These are phyloP conservation scores for Eucalyptus lansdowneana DNA, from an alignment of 345 rosid genomes.

Conservation along the genomic window DNA sequence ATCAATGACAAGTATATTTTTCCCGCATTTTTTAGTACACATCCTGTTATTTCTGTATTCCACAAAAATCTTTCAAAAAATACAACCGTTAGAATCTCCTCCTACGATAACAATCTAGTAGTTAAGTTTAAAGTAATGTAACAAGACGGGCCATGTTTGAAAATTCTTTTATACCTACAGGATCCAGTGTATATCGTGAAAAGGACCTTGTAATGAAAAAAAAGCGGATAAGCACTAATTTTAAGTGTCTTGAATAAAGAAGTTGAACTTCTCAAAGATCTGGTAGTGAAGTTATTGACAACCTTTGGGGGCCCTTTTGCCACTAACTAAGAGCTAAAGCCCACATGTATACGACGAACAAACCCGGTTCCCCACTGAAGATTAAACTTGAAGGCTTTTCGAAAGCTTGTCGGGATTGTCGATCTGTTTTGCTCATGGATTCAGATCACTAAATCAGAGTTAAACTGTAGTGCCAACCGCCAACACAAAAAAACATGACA, in stretches of 20 bases:
- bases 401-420: not conserved
- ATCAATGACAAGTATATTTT: not conserved
- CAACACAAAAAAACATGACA: not conserved
- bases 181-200: not conserved
- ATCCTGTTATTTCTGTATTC: not conserved
- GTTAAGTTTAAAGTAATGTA: not conserved
- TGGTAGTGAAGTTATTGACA: not conserved
- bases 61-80: not conserved
- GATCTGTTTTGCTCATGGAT: not conserved
- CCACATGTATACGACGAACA: not conserved
- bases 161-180: not conserved
- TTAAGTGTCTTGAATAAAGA: not conserved
- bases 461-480: not conserved
- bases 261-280: not conserved
- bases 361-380: not conserved
- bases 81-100: not conserved
- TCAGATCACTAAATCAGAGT: not conserved
- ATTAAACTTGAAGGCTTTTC: not conserved
- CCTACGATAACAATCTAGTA: not conserved
- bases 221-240: not conserved
- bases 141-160: not conserved
- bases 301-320: not conserved
- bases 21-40: not conserved
- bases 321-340: not conserved
- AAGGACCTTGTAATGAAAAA: not conserved